Base-by-base conservation (phyloP, 2,329 filamentous ascomycete genomes). In the Basipetospora chlamydospora region DNA sequence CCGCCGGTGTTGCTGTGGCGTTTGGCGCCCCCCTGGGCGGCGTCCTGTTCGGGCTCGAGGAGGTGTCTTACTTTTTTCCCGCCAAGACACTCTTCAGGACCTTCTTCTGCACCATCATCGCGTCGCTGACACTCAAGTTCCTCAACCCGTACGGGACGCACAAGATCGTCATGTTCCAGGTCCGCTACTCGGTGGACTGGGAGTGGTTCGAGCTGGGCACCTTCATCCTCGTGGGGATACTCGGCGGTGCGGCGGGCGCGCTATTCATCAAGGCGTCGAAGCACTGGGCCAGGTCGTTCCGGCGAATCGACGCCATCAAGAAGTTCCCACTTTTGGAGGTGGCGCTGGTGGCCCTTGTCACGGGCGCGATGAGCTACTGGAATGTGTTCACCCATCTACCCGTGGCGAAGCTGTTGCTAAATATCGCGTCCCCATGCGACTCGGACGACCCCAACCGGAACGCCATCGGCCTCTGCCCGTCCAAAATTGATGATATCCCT, bases 51-150 rank as follows among this genome's bases (percentile, higher is more conserved):
- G 86, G 85, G 23, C 59, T 96, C 21, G 90, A 98, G 57, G 90
- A 96, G 66, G 87, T 96, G 43, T 76, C 83, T 46, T 96, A 96
- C 57, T 96, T 96, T 57, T 96, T 96, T 54, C 88, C 90, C 1
- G 85, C 88, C 5, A 96, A 98, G 61, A 96, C 88, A 0, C 70
- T 98, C 7, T 98, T 98, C 62, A 70, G 90, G 37, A 96, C 90
- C 0, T 98, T 98, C 57, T 96, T 96, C 59, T 96, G 88, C 63
- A 96, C 88, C 57, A 96, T 96, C 47, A 79, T 81, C 22, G 87
- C 90, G 2, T 86, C 90, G 0, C 59, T 98, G 23, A 88, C 87
- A 1, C 65, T 98, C 46, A 95, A 95, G 50, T 95, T 95, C 46
- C 64, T 96, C 26, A 92, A 98, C 48, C 90, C 90, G 0, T 98